These are phyloP conservation scores for Pholiota microspora DNA, from an alignment of 768 basidiomycete genomes.

Conservation along the genomic window DNA sequence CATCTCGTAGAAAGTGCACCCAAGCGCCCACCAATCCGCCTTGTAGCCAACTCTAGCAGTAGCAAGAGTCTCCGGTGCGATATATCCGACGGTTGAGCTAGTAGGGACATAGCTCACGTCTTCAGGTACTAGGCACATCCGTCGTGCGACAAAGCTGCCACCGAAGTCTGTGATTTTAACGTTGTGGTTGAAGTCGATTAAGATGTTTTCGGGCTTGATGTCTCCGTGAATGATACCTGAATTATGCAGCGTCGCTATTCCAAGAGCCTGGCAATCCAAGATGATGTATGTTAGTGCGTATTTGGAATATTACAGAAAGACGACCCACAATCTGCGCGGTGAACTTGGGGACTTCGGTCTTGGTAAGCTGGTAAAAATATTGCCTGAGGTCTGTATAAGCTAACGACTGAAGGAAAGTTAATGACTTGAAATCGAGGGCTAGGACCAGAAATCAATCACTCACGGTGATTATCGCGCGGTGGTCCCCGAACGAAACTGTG, in stretches of 20 bases:
- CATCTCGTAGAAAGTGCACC: neutral
- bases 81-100: too few relatives aligned
- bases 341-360: neutral
- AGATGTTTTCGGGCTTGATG: conserved; percentile 19
- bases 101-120: too few relatives aligned
- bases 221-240: conserved; percentile 18
- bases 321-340: neutral
- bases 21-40: neutral
- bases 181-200: conserved; percentile 12
- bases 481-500: too few relatives aligned
- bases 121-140: too few relatives aligned
- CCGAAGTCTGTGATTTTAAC: conserved; percentile 17
- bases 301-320: too few relatives aligned
- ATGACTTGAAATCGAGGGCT: too few relatives aligned
- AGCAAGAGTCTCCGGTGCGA: too few relatives aligned
- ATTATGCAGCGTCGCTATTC: conserved; percentile 13
- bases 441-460: too few relatives aligned
- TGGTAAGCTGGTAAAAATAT: neutral
- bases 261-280: conserved; percentile 5
- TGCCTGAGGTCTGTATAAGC: neutral
- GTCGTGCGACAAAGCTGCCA: neutral
- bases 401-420: neutral
- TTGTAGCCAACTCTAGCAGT: neutral
- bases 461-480: too few relatives aligned
- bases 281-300: neutral